Evolutionary conservation across 768 basidiomycete genomes (phyloP).

Genomic region (Mycena chlorophos): DNA sequence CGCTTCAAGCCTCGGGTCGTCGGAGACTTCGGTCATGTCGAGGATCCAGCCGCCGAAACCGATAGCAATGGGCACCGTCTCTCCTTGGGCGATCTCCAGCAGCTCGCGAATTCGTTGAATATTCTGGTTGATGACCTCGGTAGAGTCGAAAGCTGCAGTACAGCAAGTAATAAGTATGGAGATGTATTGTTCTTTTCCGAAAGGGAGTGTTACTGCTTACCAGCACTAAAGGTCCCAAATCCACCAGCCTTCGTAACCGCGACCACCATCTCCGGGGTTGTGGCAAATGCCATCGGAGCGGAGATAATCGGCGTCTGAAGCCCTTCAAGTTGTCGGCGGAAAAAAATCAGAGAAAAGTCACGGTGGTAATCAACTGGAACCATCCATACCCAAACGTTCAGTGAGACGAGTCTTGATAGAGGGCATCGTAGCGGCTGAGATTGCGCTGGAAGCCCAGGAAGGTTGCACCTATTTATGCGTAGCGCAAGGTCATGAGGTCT

Average conservation of each 20-base stretch:
- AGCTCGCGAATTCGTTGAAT: not conserved
- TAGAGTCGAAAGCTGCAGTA: slow-evolving; percentile 58
- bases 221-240: slow-evolving; percentile 56
- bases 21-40: slow-evolving; percentile 40
- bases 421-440: slow-evolving; percentile 14
- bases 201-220: slow-evolving; percentile 29
- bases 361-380: not conserved
- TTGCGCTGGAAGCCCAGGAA: no score
- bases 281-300: not conserved
- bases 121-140: slow-evolving; percentile 43
- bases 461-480: no score
- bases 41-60: slow-evolving; percentile 49
- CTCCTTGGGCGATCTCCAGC: slow-evolving; percentile 32
- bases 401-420: slow-evolving; percentile 37
- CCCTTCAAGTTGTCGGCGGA: slow-evolving; percentile 34
- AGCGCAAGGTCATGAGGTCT: no score
- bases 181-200: no score
- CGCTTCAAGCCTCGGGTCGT: slow-evolving; percentile 44
- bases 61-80: slow-evolving; percentile 53
- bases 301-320: slow-evolving; percentile 50
- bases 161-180: slow-evolving; percentile 31
- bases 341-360: not conserved
- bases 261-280: slow-evolving; percentile 29
- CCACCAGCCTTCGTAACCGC: slow-evolving; percentile 59
- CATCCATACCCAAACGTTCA: slow-evolving; percentile 36